Conservation (phyloP, 495 filamentous ascomycete species). For the Talaromyces adpressus region DNA sequence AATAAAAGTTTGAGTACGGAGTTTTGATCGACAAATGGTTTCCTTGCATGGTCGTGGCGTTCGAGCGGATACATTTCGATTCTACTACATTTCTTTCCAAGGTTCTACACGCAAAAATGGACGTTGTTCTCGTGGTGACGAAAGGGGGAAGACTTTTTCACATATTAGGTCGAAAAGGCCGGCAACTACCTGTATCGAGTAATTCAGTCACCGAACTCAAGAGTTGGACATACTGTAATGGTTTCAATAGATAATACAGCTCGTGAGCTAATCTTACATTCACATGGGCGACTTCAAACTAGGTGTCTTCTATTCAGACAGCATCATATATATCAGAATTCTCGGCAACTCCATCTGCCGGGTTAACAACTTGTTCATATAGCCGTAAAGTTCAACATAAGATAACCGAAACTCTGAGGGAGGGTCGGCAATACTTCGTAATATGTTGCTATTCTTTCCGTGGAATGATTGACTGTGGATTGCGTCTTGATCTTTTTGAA, state of each 20-base stretch:
- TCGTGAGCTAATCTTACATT: not conserved
- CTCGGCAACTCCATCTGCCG: not conserved
- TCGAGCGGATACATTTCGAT: not conserved
- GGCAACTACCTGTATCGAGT: not conserved
- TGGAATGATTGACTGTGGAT: not conserved
- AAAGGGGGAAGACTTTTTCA: not conserved
- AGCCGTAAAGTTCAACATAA: not conserved
- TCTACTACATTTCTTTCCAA: not conserved
- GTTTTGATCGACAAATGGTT: not conserved
- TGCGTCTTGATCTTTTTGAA: not conserved
- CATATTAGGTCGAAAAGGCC: not conserved
- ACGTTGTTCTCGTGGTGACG: not conserved
- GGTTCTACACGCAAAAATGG: not conserved
- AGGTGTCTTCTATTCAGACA: not conserved
- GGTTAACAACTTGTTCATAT: not conserved
- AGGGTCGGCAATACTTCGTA: not conserved
- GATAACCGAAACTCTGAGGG: not conserved
- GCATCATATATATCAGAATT: not conserved
- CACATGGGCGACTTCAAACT: no score
- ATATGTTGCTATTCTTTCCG: not conserved
- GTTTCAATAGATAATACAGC: not conserved
- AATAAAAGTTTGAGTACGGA: not conserved
- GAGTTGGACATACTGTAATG: not conserved
- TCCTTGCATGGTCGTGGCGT: not conserved
- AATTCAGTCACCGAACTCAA: not conserved